Conservation (phyloP, 2,329 filamentous ascomycete species). For the Pyrenophora graminea region DNA sequence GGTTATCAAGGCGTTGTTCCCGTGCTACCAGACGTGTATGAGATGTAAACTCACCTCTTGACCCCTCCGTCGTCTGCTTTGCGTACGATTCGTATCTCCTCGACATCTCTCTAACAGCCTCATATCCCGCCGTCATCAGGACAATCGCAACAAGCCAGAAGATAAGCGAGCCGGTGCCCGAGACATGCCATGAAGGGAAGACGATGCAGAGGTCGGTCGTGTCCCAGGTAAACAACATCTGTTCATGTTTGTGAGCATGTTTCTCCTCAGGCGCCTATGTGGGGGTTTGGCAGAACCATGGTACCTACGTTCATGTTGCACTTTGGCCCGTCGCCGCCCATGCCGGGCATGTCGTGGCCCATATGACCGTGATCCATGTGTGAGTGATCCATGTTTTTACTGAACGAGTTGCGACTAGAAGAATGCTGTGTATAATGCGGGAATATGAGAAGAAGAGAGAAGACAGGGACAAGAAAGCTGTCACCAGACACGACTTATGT, state of each 20-base stretch:
- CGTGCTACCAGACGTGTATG: conserved; percentile 1
- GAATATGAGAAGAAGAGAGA: too few relatives aligned
- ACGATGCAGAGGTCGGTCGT: conserved; percentile 93
- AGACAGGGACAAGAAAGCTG: too few relatives aligned
- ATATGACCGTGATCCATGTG: conserved; percentile 53
- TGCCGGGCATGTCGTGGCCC: conserved; percentile 61
- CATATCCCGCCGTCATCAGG: conserved; percentile 86
- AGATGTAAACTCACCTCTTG: conserved; percentile 38
- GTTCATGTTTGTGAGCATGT: conserved; percentile 4
- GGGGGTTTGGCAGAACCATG: conserved; percentile 5
- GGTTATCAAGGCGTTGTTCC: not conserved
- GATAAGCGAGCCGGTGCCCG: conserved; percentile 72
- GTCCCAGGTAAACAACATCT: conserved; percentile 99
- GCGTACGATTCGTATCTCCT: conserved; percentile 70
- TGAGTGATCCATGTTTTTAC: conserved; percentile 40
- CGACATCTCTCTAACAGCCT: conserved; percentile 77
- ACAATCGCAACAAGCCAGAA: conserved; percentile 82
- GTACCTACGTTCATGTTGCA: conserved; percentile 87
- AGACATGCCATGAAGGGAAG: conserved; percentile 88
- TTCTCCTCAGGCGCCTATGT: not conserved
- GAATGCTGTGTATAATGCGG: too few relatives aligned
- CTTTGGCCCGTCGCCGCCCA: conserved; percentile 55
- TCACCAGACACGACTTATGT: too few relatives aligned
- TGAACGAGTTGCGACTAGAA: too few relatives aligned
- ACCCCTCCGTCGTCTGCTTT: conserved; percentile 28